phyloP scores from a whole-genome alignment of 257 asterid species.

The Voacanga thouarsii region DNA sequence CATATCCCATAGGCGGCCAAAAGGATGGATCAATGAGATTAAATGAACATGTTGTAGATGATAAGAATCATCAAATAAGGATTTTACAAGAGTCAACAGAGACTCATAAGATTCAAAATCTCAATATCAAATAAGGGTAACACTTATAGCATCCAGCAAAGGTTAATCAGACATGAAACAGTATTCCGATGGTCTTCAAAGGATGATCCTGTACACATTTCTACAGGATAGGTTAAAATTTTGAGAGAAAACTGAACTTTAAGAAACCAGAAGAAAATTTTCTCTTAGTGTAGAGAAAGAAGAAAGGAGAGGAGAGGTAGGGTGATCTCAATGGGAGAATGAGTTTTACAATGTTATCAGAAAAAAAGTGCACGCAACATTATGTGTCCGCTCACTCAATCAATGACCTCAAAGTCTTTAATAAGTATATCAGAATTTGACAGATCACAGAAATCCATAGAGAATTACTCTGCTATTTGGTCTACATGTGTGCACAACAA shows the following conservation, averaged over 20 bases:
- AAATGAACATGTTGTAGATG: background rate
- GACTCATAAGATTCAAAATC: background rate
- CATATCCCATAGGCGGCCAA: no score
- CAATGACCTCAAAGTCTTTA: background rate
- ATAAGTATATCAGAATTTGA: background rate
- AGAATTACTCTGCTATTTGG: background rate
- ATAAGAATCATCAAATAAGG: background rate
- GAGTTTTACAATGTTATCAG: background rate
- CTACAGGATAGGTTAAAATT: background rate
- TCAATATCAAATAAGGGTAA: background rate
- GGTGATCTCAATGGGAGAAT: background rate
- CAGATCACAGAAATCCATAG: background rate
- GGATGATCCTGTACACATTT: background rate
- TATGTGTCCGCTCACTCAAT: background rate
- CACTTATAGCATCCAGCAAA: background rate
- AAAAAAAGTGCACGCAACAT: background rate
- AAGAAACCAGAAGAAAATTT: background rate
- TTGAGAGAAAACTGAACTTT: background rate
- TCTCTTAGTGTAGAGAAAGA: background rate
- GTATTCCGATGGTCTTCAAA: background rate
- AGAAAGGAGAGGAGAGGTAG: background rate
- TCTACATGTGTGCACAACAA: background rate
- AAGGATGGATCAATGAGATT: background rate
- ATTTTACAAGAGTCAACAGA: background rate
- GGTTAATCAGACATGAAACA: background rate